Evolutionary conservation across 495 filamentous ascomycete genomes (phyloP).

Genomic region (Achaetomiella virescens): DNA sequence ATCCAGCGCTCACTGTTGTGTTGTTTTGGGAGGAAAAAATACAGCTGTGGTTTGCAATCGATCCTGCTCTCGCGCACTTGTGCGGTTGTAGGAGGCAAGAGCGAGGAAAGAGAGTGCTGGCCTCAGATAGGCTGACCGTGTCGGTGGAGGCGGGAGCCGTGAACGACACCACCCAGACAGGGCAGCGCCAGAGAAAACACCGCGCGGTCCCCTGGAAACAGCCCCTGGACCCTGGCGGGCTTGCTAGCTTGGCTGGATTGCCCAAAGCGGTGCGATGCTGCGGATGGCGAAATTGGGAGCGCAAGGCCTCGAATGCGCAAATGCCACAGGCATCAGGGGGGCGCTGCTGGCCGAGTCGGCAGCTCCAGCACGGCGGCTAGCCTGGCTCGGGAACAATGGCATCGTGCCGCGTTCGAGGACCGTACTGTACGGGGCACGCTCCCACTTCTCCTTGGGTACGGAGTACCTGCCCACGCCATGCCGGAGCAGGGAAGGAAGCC

Average conservation of each 20-base stretch:
- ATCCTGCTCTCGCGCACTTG: neutral
- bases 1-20: too few species aligned
- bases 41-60: neutral
- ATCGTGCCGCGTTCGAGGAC: neutral
- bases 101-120: neutral
- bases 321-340: neutral
- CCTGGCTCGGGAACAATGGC: neutral
- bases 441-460: neutral
- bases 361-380: slow-evolving; percentile 1
- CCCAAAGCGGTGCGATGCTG: slow-evolving; percentile 12
- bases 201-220: neutral
- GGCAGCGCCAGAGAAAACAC: neutral
- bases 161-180: neutral
- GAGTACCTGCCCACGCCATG: neutral
- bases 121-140: neutral
- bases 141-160: slow-evolving; percentile 3
- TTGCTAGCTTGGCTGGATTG: slow-evolving; percentile 11
- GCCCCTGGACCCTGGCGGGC: slow-evolving; percentile 2
- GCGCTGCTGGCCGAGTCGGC: too few species aligned
- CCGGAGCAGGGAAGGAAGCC: slow-evolving; percentile 9
- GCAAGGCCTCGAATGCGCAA: neutral
- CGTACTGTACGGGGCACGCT: neutral
- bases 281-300: slow-evolving; percentile 18
- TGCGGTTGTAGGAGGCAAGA: neutral
- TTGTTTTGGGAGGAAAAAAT: too few species aligned